Conservation (phyloP, 73 alveolate species). For the Symbiodinium natans region DNA sequence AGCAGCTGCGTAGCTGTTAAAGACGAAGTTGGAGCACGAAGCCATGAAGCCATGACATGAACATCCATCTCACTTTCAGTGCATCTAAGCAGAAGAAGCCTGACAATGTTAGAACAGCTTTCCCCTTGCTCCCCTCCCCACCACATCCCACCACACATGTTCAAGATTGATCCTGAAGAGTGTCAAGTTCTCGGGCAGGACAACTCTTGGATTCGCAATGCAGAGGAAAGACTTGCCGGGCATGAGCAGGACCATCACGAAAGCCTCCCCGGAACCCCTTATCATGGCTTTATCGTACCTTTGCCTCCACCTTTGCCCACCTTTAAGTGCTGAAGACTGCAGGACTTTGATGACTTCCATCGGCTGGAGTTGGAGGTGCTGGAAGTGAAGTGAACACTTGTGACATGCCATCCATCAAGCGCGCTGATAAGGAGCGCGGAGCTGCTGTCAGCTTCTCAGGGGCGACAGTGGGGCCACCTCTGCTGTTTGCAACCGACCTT, state of each 20-base stretch:
- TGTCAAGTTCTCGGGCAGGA: no score
- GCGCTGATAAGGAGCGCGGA: neutral
- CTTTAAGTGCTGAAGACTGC: neutral
- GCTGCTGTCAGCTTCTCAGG: neutral
- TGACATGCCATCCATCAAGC: neutral
- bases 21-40: no score
- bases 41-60: no score
- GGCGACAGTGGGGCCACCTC: no score
- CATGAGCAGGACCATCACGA: constrained; percentile 24
- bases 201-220: constrained; percentile 52
- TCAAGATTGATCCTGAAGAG: no score
- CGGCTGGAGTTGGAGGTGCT: constrained; percentile 42
- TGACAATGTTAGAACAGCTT: no score
- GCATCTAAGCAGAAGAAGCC: no score
- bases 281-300: neutral
- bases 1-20: no score
- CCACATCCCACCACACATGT: no score
- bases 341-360: constrained; percentile 51
- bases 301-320: neutral
- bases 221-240: constrained; percentile 36
- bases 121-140: no score
- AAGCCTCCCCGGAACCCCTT: neutral
- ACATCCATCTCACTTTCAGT: no score
- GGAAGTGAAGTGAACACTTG: neutral
- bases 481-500: no score